A percentile compares a stretch with the other conserved stretches of the same genome.
These are phyloP conservation scores for Pythium insidiosum DNA, from an alignment of 352 stramenopile genomes.

Conservation along the genomic window DNA sequence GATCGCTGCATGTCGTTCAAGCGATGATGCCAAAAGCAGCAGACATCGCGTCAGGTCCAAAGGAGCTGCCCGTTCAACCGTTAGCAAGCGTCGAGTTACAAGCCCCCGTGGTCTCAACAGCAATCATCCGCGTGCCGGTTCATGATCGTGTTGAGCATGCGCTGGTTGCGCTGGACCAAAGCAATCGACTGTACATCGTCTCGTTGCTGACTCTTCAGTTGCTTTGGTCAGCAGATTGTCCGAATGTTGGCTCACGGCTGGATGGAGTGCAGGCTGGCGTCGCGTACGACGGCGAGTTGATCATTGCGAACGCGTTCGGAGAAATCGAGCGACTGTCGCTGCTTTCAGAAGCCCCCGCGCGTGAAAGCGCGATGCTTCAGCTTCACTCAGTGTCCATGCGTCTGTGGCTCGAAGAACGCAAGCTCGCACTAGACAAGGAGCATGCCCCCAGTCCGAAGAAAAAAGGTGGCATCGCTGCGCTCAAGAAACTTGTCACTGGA, in stretches of 20 bases:
- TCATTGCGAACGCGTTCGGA: constrained; percentile 50
- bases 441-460: constrained; percentile 31
- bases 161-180: constrained; percentile 60
- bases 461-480: constrained; percentile 41
- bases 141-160: constrained; percentile 49
- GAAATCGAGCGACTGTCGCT: constrained; percentile 63
- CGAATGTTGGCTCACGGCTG: constrained; percentile 21
- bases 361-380: constrained; percentile 56
- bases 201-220: constrained; percentile 43
- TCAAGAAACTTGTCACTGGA: constrained; percentile 69
- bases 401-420: constrained; percentile 28
- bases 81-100: constrained; percentile 44
- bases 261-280: constrained; percentile 34
- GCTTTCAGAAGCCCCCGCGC: constrained; percentile 35
- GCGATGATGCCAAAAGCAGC: constrained; percentile 39
- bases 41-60: constrained; percentile 44
- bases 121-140: constrained; percentile 46
- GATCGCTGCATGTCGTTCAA: constrained; percentile 41
- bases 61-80: constrained; percentile 35
- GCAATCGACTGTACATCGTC: constrained; percentile 53
- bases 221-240: constrained; percentile 40
- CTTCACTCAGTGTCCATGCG: constrained; percentile 39
- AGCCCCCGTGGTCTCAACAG: constrained; percentile 28
- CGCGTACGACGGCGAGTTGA: constrained; percentile 41
- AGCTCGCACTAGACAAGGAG: constrained; percentile 21